Base-by-base conservation (phyloP, 352 stramenopile species). In the Globisporangium solare region DNA sequence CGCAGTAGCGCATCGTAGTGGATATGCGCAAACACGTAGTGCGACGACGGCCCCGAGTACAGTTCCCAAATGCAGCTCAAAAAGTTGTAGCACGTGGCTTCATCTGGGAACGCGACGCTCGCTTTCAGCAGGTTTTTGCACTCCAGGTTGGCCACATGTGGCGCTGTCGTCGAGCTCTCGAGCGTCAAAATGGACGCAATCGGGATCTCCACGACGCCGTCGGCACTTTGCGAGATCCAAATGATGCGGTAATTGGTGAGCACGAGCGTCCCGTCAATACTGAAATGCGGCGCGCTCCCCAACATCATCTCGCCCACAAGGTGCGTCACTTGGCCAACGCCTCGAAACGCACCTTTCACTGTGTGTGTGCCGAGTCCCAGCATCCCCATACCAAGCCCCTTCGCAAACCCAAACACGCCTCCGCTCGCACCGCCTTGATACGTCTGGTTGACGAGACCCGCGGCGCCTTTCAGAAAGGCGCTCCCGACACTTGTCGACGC, bases 181-280 rank as follows among this genome's bases (percentile, higher is more conserved):
- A 90, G 79, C 3, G 71, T 74, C 40, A 88, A 32, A 22, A 95
- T 88, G 1, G 83, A 92, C 6, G 80, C 77, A 15, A 95, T 32
- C 24, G 82, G 86, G 46, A 95, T 91, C 58, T 94, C 79, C 67
- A 95, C 81, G 6, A 79, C 78, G 54, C 94, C 86, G 49, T 88
- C 75, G 0, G 79, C 86, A 59, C 70, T 89, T 53, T 84, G 69
- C 5, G 86, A 88, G 60, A 86, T 75, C 86, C 86, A 95, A 47
- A 95, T 92, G 7, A 95, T 71, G 21, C 86, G 83, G 47, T 91
- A 92, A 60, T 93, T 95, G 12, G 83, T 95, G 8, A 94, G 63
- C 52, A 92, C 61, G 20, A 95, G 60, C 47, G 72, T 83, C 0
- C 86, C 86, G 51, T 95, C 83, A 58, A 95, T 92, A 39, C 82